Percentiles rank a stretch among this genome's conserved stretches.
These are phyloP conservation scores for Ottelia alismoides DNA, from an alignment of 106 monocot genomes.

Conservation along the genomic window DNA sequence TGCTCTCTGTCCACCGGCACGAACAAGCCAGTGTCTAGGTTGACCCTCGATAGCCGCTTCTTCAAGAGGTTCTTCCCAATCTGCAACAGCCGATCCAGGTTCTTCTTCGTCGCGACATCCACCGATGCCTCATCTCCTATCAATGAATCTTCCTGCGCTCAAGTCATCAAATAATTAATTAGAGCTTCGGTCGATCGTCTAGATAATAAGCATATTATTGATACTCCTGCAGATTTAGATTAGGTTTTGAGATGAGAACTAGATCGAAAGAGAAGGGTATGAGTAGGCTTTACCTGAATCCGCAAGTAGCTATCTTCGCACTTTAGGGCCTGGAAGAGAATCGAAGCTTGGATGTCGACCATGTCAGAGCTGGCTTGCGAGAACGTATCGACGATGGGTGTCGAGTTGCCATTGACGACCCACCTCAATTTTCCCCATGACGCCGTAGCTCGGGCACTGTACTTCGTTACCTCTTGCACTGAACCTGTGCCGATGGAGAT, in stretches of 20 bases:
- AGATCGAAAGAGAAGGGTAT: not conserved
- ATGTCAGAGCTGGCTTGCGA: slow-evolving; percentile 31
- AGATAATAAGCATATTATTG: not conserved
- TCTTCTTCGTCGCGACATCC: slow-evolving; percentile 1
- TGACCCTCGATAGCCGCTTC: slow-evolving; percentile 4
- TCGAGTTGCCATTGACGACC: slow-evolving; percentile 26
- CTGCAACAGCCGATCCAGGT: not conserved
- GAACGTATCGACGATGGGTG: slow-evolving; percentile 21
- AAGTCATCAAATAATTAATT: not conserved
- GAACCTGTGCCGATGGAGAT: slow-evolving; percentile 36
- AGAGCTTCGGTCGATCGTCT: not conserved
- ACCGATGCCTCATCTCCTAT: not conserved
- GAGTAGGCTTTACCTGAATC: slow-evolving; percentile 1
- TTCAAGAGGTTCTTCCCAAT: not conserved
- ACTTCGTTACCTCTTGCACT: slow-evolving; percentile 15
- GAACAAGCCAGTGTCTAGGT: slow-evolving; percentile 8
- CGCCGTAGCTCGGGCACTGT: slow-evolving; percentile 1
- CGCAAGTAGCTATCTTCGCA: slow-evolving; percentile 4
- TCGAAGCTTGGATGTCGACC: slow-evolving; percentile 34
- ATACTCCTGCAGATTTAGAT: no score
- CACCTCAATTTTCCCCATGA: slow-evolving; percentile 28
- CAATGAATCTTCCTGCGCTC: not conserved
- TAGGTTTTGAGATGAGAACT: no score
- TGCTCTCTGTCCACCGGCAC: not conserved
- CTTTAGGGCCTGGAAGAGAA: slow-evolving; percentile 22